Percentiles rank a stretch among this genome's conserved stretches.
Conservation (phyloP, 768 basidiomycete genomes). For the Boletus rex-veris region DNA sequence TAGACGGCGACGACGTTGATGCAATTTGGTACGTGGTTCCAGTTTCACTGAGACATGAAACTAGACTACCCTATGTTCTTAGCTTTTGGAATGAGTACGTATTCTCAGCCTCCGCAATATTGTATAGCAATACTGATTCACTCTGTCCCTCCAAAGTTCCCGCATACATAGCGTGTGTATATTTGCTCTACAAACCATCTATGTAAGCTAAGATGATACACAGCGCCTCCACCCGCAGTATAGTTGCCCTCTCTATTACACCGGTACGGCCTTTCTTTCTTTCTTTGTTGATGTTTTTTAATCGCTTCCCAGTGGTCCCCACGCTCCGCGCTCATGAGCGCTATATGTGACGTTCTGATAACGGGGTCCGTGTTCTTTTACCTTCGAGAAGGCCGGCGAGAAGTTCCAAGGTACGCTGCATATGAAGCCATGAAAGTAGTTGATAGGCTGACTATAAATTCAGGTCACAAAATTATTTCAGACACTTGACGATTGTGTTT, state of each 20-base stretch:
- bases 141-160: background rate
- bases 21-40: constrained; percentile 3
- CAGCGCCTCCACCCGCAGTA: background rate
- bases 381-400: constrained; percentile 13
- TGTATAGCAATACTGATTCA: background rate
- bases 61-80: background rate
- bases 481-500: constrained; percentile 13
- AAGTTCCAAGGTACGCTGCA: constrained; percentile 3
- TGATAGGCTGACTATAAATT: background rate
- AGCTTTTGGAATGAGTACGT: constrained; percentile 10
- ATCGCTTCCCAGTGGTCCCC: constrained; percentile 11
- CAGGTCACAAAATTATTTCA: constrained; percentile 7
- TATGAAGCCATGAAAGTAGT: no score
- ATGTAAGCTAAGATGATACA: background rate
- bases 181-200: no score
- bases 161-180: background rate
- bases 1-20: background rate
- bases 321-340: constrained; percentile 27
- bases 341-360: constrained; percentile 13
- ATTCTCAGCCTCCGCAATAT: no score
- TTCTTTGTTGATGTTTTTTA: background rate
- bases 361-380: constrained; percentile 22
- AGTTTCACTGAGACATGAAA: background rate
- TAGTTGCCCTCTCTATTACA: background rate
- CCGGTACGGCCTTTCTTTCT: background rate